Percentiles rank a stretch among this genome's conserved stretches.
These are phyloP conservation scores for Clavaria fumosa DNA, from an alignment of 768 basidiomycete genomes.

Conservation along the genomic window DNA sequence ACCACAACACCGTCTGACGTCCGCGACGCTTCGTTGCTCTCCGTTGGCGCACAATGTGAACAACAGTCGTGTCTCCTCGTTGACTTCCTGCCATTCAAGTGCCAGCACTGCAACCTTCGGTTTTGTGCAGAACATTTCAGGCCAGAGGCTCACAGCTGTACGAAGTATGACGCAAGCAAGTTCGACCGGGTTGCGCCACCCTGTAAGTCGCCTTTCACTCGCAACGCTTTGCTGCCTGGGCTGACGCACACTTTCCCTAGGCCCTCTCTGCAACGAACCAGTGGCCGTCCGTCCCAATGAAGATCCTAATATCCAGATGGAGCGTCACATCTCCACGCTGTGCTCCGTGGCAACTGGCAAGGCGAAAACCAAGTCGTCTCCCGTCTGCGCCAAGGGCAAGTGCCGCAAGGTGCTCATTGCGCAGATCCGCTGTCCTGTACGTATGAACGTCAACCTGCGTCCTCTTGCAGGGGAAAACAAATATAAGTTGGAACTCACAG, in stretches of 20 bases:
- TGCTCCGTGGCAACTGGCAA: constrained; percentile 60
- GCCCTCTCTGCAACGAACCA: constrained; percentile 63
- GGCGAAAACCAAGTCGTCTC: constrained; percentile 28
- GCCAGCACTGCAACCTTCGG: constrained; percentile 54
- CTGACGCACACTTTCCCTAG: constrained; percentile 26
- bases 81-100: constrained; percentile 80
- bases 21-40: constrained; percentile 44
- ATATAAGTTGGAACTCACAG: constrained; percentile 1
- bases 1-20: no score
- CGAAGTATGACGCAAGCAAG: constrained; percentile 54
- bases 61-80: constrained; percentile 49
- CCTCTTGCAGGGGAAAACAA: not conserved
- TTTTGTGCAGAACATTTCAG: constrained; percentile 76
- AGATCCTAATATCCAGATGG: constrained; percentile 74
- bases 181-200: constrained; percentile 64
- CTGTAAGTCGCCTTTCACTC: constrained; percentile 29
- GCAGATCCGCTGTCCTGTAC: constrained; percentile 59
- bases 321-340: constrained; percentile 48
- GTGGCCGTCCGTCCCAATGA: constrained; percentile 63
- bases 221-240: not conserved
- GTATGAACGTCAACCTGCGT: constrained; percentile 16
- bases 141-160: constrained; percentile 49
- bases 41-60: constrained; percentile 59
- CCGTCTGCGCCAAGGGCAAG: constrained; percentile 40
- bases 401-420: constrained; percentile 64